Evolutionary conservation across 495 filamentous ascomycete species (phyloP), one percentile per base, ranked within the genome.

Genomic region (Viridothelium virens): DNA sequence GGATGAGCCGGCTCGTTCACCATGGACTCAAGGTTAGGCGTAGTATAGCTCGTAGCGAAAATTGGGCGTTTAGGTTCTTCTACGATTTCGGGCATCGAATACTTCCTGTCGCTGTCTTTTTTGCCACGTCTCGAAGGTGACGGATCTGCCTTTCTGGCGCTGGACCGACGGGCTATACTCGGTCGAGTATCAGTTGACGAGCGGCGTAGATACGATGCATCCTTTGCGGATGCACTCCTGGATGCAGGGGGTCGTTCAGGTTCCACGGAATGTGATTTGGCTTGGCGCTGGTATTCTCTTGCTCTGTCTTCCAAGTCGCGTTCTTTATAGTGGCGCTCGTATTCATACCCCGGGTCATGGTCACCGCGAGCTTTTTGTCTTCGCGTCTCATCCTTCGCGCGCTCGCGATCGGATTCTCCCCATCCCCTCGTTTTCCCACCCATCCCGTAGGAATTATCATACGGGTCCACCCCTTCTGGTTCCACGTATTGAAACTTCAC

Each of bases 1-100:
- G 62, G 67, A 38, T 71, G 65, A 37, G 41, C 46, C 48, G 69
- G 65, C 31, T 69, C 31, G 70, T 66, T 9, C 67, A 69, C 11
- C 70, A 74, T 25, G 69, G 71, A 31, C 12, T 65, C 16, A 66
- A 71, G 46, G 66, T 71, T 56, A 68, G 68, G 62, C 72, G 68
- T 56, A 67, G 46, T 37, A 69, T 33, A 56, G 63, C 11, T 65
- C 14, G 7, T 62, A 38, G 34, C 68, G 65, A 41, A 39, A n/a
- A 12, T 33, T 66, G 66, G 66, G 70, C 37, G 53, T 36, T 59
- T 59, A 4, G 53, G 31, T 18, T 59, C 53, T 59, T 74, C 72
- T 12, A 74, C 72, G 50, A 74, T 74, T 64, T 74, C 72, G 12
- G 70, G 70, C 25, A 64, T 53, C n/a, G 61, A 67, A 5, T 62